Evolutionary conservation across 73 alveolate species (phyloP).

Genomic region (Tetrahymena elliotti): DNA sequence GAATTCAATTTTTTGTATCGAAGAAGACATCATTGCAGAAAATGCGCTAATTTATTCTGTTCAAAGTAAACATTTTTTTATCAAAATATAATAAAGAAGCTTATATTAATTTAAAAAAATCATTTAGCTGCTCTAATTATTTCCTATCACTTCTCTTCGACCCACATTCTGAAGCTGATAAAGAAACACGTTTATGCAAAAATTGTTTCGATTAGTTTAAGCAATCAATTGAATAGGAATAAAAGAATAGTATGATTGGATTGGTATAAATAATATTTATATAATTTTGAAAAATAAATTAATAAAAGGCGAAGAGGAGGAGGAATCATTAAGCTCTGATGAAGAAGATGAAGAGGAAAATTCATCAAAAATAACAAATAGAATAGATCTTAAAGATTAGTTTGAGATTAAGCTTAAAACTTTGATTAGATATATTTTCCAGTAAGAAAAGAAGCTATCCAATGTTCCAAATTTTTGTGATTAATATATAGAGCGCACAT

Average conservation of each 20-base stretch:
- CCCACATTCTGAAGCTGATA: not conserved
- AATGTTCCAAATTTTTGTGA: not conserved
- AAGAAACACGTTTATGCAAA: not conserved
- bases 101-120: not conserved
- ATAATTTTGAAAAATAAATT: no score
- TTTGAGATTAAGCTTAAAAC: not conserved
- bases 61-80: constrained; percentile 1
- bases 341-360: not conserved
- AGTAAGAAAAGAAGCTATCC: not conserved
- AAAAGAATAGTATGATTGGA: not conserved
- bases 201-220: not conserved
- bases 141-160: not conserved
- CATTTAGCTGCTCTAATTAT: not conserved
- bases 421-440: not conserved
- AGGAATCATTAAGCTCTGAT: not conserved
- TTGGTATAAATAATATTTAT: no score
- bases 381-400: not conserved
- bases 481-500: not conserved
- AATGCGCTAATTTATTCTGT: constrained; percentile 31
- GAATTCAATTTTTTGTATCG: constrained; percentile 12
- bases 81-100: not conserved
- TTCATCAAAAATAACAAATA: not conserved
- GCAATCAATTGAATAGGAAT: not conserved
- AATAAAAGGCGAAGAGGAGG: not conserved
- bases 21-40: constrained; percentile 37